Base-by-base conservation (phyloP, 257 asterid species). In the Solanum paucissectum region DNA sequence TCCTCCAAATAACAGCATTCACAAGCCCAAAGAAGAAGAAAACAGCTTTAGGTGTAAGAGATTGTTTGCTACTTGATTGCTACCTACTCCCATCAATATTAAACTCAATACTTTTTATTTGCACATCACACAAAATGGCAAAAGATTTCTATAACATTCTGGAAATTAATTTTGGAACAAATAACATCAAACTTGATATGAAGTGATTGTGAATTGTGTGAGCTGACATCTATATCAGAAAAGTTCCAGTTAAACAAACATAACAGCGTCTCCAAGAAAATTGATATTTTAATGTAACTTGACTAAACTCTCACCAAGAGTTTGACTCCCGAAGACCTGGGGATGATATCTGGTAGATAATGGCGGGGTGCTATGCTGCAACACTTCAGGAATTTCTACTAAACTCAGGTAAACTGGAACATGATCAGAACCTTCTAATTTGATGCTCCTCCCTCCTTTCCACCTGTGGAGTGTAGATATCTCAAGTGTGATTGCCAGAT, bases 341-440 rank as follows among this genome's bases (percentile, higher is more conserved):
- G 95, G 98, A 91, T 95, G 93, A 88, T 95, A 97, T 94, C 99
- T 90, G 84, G 96, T 93, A 76, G 98, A 97, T 71, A 95, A 91
- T 34, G 96, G 85, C 27, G 99, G 99, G 84, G 98, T 95, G 92
- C 92, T 92, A 89, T 97, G 99, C 88, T 88, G 88, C 66, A 88
- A 87, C 86, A 93, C 86, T 87, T 88, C 87, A 83, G 98, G 98
- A 83, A 97, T 91, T 86, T 89, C 97, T 36, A 81, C 88, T 90
- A 97, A 92, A 90, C 89, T 90, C 90, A 88, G 25, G 87, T 90
- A 95, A 64, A 97, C 99, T 74, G 99, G 99, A 93, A 89, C 98
- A 87, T 97, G 99, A 92, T 97, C 99, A 1, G 99, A 97, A 62
- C 99, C 99, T 92, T 95, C 98, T 94, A 94, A 75, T 93, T 97